Evolutionary conservation across 257 asterid species (phyloP), one percentile per base, ranked within the genome.

Genomic region (Fraxinus americana): DNA sequence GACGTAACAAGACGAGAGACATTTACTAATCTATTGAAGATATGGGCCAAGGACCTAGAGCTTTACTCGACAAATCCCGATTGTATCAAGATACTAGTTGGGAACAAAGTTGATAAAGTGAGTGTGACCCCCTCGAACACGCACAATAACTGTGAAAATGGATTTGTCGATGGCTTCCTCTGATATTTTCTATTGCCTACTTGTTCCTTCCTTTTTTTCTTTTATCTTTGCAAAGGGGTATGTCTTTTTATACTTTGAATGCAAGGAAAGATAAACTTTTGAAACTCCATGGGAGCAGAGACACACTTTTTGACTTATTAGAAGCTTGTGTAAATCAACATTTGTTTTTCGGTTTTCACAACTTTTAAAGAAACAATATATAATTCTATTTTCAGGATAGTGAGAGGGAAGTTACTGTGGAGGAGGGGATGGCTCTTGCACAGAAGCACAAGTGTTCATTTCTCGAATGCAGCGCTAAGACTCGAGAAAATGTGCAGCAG

Each of bases 61-160:
- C 73, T 81, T 72, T 92, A 91, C 90, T 90, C 92, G 82, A 87
- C 96, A 1, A 86, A 92, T 85, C 91, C 87, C 0, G 97, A 94
- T 72, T 90, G 98, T 34, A 82, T 94, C 90, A 87, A 83, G 88
- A 87, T 94, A 82, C 86, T 92, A 73, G 91, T 94, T 3, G 97
- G 97, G 65, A 94, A 94, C 90, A 94, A 94, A 90, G 94, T 94
- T 35, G 98, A 94, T 77, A 88, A 87, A 85, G 98, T 94, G 72
- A 85, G 25, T 14, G 23, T 17, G 10, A 17, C 63, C 63, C 25
- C 25, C 63, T 14, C 25, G 1, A 52, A 19, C 25, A 17, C 0
- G 63, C 25, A 52, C 63, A 17, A 4, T 52, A 52, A 17, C 63
- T 52, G 25, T 19, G 63, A 52, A 12, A 45, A 43, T 12, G 52